Evolutionary conservation across 352 stramenopile genomes (phyloP).

Genomic region (Phytophthora europaea): DNA sequence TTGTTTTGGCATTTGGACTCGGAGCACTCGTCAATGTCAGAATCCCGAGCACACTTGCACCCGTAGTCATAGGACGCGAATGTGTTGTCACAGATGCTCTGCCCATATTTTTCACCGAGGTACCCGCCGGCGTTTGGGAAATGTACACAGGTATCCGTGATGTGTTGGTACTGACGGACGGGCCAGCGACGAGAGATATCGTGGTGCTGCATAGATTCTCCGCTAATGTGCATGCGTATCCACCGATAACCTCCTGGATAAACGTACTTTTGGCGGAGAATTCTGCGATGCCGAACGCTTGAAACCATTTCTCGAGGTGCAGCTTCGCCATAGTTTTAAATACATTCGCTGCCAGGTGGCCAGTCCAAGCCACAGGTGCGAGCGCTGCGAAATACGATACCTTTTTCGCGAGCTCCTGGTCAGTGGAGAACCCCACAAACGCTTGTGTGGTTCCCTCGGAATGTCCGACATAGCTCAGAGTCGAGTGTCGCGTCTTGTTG

Average conservation of each 20-base stretch:
- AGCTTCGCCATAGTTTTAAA: slow-evolving; percentile 43
- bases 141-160: slow-evolving; percentile 62
- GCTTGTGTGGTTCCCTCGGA: slow-evolving; percentile 63
- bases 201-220: slow-evolving; percentile 44
- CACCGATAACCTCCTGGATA: slow-evolving; percentile 41
- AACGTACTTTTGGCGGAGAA: slow-evolving; percentile 46
- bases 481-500: slow-evolving; percentile 34
- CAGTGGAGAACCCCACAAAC: slow-evolving; percentile 57
- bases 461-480: slow-evolving; percentile 57
- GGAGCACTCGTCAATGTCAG: slow-evolving; percentile 39
- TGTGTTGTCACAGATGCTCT: slow-evolving; percentile 55
- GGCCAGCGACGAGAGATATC: slow-evolving; percentile 47
- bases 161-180: slow-evolving; percentile 54
- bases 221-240: slow-evolving; percentile 48
- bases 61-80: slow-evolving; percentile 66
- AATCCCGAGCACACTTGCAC: slow-evolving; percentile 41
- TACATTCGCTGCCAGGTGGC: slow-evolving; percentile 39
- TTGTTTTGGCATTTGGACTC: slow-evolving; percentile 55
- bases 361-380: slow-evolving; percentile 52
- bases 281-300: slow-evolving; percentile 47
- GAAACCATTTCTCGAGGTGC: slow-evolving; percentile 47
- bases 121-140: slow-evolving; percentile 59
- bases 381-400: slow-evolving; percentile 65
- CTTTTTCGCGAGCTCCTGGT: slow-evolving; percentile 57
- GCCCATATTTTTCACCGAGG: slow-evolving; percentile 67